Base-by-base conservation (phyloP, 1,284 basidiomycete species). In the Ganoderma sinense region DNA sequence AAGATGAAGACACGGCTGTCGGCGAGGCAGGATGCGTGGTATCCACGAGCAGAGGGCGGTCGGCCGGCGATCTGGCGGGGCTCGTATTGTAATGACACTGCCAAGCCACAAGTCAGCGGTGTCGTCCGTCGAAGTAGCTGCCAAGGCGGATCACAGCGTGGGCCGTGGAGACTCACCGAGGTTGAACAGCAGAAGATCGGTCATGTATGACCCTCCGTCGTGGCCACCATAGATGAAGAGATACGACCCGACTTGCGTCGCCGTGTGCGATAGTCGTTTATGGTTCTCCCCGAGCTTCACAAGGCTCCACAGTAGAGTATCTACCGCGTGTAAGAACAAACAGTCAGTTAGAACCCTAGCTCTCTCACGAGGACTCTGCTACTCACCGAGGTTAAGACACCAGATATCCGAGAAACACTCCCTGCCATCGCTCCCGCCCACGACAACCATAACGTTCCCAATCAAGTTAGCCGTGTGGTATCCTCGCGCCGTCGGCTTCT, bases 221-320 rank as follows among this genome's bases (percentile, higher is more conserved):
- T 97, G 96, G 0, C 97, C 96, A 2, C 96, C 97, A 68, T 93
- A 87, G 68, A 97, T 88, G 82, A 97, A 97, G 0, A 98, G 88
- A 77, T 96, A 97, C 1, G 94, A 96, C n/a, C 97, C 97, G 20
- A 98, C 94, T 78, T 95, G 95, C 0, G 95, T 96, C 4, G 95
- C 88, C 5, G 93, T 94, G 76, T 98, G 96, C 36, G 95, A 94
- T 43, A 97, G 85, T 13, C 96, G 89, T 69, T 91, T 89, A 78
- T 94, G 88, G 31, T 84, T 80, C 55, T 86, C 86, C 56, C 84
- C 82, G 45, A 86, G 81, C 72, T 88, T 85, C 29, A 94, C 84
- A 59, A 87, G 83, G 26, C 85, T 91, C 95, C 95, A 97, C 2
- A 84, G 78, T 56, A 91, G 82, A 1, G 89, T 89, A 75, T 94